A percentile compares a stretch with the other conserved stretches of the same genome.
Evolutionary conservation across 805 yeast species (phyloP).

Genomic region (Ogataea methanolica): DNA sequence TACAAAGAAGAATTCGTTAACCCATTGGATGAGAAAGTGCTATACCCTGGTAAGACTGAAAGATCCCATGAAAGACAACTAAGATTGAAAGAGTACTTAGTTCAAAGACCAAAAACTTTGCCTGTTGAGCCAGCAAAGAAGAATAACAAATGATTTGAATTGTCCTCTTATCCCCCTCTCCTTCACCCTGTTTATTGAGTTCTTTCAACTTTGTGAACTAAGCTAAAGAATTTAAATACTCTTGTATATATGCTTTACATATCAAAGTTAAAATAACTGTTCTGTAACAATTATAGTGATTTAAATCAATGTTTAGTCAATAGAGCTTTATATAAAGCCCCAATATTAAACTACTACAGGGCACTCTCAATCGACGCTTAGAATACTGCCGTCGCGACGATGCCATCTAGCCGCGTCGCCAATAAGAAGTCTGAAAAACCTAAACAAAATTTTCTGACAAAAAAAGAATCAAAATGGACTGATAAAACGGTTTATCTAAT

Average conservation of each 20-base stretch:
- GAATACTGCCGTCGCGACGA: too few species aligned
- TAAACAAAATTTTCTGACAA: too few species aligned
- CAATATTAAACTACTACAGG: too few species aligned
- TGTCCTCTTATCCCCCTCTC: neutral
- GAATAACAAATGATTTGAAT: neutral
- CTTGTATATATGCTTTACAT: neutral
- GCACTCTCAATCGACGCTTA: too few species aligned
- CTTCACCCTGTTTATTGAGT: too few species aligned
- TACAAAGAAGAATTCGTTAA: slow-evolving; percentile 43
- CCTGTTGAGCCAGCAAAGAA: slow-evolving; percentile 39
- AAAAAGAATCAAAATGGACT: too few species aligned
- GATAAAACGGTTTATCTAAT: too few species aligned
- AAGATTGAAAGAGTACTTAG: slow-evolving; percentile 51
- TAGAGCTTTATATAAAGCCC: too few species aligned
- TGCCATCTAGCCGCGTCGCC: too few species aligned
- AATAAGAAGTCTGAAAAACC: too few species aligned
- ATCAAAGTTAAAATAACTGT: neutral
- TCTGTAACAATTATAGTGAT: neutral
- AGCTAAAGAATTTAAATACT: too few species aligned
- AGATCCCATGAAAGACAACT: slow-evolving; percentile 40
- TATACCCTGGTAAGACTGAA: slow-evolving; percentile 71
- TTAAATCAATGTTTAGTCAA: neutral
- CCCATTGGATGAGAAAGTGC: slow-evolving; percentile 54
- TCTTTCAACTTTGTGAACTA: too few species aligned
- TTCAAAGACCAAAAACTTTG: slow-evolving; percentile 49